Conservation (phyloP, 169 alveolate genomes). For the Cryptosporidium parvum region DNA sequence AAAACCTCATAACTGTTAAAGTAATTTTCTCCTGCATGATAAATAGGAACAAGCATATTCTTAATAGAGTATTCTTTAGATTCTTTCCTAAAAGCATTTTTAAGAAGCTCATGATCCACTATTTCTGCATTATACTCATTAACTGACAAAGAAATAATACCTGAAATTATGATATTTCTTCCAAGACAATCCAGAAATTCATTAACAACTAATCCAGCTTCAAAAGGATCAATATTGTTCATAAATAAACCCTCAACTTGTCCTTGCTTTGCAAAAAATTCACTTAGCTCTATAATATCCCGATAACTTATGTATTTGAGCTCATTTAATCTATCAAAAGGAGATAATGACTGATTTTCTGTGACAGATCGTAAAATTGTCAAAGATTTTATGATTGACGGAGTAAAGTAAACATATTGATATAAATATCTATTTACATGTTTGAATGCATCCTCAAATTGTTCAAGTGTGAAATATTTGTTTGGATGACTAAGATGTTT, state of each 20-base stretch:
- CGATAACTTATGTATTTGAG: slow-evolving; percentile 8
- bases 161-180: background rate
- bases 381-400: slow-evolving; percentile 30
- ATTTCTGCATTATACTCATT: background rate
- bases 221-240: slow-evolving; percentile 6
- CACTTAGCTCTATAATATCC: slow-evolving; percentile 7
- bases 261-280: slow-evolving; percentile 17
- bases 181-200: slow-evolving; percentile 19
- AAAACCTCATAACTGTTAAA: slow-evolving; percentile 45
- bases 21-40: slow-evolving; percentile 8
- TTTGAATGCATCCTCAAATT: background rate
- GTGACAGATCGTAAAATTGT: slow-evolving; percentile 26
- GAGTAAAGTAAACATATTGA: background rate
- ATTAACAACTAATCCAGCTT: slow-evolving; percentile 13
- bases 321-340: slow-evolving; percentile 30
- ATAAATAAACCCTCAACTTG: slow-evolving; percentile 9
- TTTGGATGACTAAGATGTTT: slow-evolving; percentile 16
- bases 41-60: slow-evolving; percentile 38
- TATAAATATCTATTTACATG: background rate
- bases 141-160: slow-evolving; percentile 1
- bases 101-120: background rate
- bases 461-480: background rate
- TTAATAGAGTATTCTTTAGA: background rate
- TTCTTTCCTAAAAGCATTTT: background rate
- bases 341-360: slow-evolving; percentile 34